Percentiles rank a stretch among this genome's conserved stretches.
Conservation (phyloP, 139 green algal genomes). For the Coelastrella sp. region DNA sequence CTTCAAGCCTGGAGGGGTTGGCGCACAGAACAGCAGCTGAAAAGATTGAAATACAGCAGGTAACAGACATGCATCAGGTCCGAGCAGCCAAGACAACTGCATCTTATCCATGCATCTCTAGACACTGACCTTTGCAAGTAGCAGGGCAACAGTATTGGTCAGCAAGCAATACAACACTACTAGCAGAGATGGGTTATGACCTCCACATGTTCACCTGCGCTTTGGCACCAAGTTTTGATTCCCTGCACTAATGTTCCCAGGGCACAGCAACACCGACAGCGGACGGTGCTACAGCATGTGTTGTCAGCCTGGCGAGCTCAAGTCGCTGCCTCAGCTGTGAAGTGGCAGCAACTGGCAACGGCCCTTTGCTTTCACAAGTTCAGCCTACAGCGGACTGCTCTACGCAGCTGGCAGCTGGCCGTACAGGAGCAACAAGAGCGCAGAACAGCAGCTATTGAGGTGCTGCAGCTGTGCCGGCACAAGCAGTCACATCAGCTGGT, state of each 20-base stretch:
- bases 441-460: background rate
- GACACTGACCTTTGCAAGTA: too few species aligned
- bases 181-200: too few species aligned
- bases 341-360: constrained; percentile 27
- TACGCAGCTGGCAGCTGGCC: background rate
- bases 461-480: background rate
- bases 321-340: background rate
- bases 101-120: too few species aligned
- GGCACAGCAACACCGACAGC: constrained; percentile 2
- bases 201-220: too few species aligned
- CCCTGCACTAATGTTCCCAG: too few species aligned
- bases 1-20: constrained; percentile 16
- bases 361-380: constrained; percentile 40
- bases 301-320: background rate
- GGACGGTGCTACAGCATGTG: constrained; percentile 2
- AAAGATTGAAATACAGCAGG: constrained; percentile 4
- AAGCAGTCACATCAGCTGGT: background rate
- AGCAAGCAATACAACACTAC: too few species aligned
- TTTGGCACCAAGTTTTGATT: too few species aligned
- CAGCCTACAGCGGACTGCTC: background rate
- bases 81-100: background rate
- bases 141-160: too few species aligned
- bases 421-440: background rate
- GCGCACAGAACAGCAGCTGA: constrained; percentile 7
- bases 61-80: background rate